Evolutionary conservation across 495 filamentous ascomycete genomes (phyloP).

Genomic region (Penicillium diatomitis): DNA sequence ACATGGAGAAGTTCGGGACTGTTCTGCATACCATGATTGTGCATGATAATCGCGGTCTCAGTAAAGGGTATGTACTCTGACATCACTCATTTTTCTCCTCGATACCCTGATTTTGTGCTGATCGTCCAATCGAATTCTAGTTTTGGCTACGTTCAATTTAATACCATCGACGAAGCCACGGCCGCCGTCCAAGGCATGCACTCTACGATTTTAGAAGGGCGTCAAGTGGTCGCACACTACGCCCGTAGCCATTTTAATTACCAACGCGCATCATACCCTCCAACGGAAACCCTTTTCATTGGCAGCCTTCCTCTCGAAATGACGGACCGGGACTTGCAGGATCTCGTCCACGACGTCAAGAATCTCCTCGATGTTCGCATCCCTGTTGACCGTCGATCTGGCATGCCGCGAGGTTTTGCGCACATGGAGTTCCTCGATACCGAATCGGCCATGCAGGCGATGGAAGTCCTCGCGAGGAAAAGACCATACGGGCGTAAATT

Average conservation of each 20-base stretch:
- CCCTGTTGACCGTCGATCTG: slow-evolving; percentile 80
- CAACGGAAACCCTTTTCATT: slow-evolving; percentile 67
- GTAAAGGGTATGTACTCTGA: slow-evolving; percentile 57
- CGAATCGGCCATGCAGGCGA: slow-evolving; percentile 48
- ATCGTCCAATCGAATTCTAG: slow-evolving; percentile 30
- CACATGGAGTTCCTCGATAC: slow-evolving; percentile 77
- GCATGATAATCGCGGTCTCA: slow-evolving; percentile 63
- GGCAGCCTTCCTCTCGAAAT: slow-evolving; percentile 88
- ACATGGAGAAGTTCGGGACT: slow-evolving; percentile 58
- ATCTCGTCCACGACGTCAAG: slow-evolving; percentile 61
- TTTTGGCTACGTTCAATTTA: slow-evolving; percentile 71
- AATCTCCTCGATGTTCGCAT: slow-evolving; percentile 78
- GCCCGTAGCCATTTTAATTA: slow-evolving; percentile 28
- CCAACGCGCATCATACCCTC: slow-evolving; percentile 14
- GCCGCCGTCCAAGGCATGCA: slow-evolving; percentile 57
- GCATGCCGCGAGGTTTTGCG: slow-evolving; percentile 79
- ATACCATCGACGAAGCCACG: slow-evolving; percentile 42
- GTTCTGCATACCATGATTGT: slow-evolving; percentile 48
- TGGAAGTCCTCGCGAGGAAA: slow-evolving; percentile 45
- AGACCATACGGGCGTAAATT: slow-evolving; percentile 58
- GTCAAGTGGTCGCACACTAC: slow-evolving; percentile 54
- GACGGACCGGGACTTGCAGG: slow-evolving; percentile 78
- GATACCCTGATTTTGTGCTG: not conserved
- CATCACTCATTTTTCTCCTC: not conserved
- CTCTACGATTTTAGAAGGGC: slow-evolving; percentile 68